Evolutionary conservation across 805 yeast genomes (phyloP), one percentile per base, ranked within the genome.

Genomic region (Debaryomyces prosopidis): DNA sequence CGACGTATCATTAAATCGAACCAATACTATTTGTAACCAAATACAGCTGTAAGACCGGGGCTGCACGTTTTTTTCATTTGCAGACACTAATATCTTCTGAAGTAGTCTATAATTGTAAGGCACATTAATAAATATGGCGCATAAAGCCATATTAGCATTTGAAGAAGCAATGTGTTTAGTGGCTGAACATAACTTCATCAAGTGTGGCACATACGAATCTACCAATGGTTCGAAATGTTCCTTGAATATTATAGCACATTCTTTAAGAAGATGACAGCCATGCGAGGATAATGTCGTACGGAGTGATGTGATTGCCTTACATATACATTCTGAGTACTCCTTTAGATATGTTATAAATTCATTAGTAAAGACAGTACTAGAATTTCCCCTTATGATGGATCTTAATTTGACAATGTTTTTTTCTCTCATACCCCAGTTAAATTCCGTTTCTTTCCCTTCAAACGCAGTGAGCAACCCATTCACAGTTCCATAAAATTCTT

Each of bases 341-440:
- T 51, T 55, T 9, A 73, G 37, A 36, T 58, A 51, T 2, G 38
- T 15, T 2, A 75, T 61, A 35, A 86, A 58, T 1, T 60, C 54
- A 26, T 71, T 69, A 12, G 76, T 58, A 31, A 58, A 77, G 1
- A 71, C 69, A 0, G 42, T 38, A 1, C 68, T 58, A 1, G 77
- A 67, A 54, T 82, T 80, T 3, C 91, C 89, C 37, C 89, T 64
- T 3, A 88, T 50, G 3, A 85, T 64, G 1, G 77, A 70, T 45
- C 97, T 74, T 28, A 89, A 57, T 40, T 73, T 75, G 1, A 77
- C 55, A 2, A 89, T 76, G 40, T 70, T 69, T 42, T 77, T 75
- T 54, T 91, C 96, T 57, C 99, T 75, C 0, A 57, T 53, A 17
- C 71, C 65, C 99, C 99, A 94, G 60, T 94, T 94, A 47, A 76